Evolutionary conservation across 192 early-diverging fungal species (phyloP).

Genomic region (Fimicolochytrium jonesii): DNA sequence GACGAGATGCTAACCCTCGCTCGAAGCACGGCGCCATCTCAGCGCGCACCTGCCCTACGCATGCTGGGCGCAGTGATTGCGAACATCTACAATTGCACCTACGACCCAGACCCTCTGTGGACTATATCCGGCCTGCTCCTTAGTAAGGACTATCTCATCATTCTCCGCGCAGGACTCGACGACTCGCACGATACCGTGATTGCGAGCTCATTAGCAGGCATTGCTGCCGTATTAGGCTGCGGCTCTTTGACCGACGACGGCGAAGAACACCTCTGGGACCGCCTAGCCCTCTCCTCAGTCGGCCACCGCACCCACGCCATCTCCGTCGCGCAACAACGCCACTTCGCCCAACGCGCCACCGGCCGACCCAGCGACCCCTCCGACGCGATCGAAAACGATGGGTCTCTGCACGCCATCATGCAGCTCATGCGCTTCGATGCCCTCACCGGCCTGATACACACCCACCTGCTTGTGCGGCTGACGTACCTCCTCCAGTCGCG

Average conservation of each 20-base stretch:
- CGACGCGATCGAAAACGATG: slow-evolving; percentile 37
- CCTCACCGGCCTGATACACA: slow-evolving; percentile 54
- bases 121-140: slow-evolving; percentile 27
- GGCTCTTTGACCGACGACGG: slow-evolving; percentile 7
- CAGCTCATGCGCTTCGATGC: slow-evolving; percentile 40
- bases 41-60: slow-evolving; percentile 66
- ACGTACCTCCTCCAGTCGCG: slow-evolving; percentile 49
- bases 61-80: slow-evolving; percentile 45
- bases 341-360: slow-evolving; percentile 28
- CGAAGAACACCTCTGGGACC: slow-evolving; percentile 41
- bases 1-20: slow-evolving; percentile 76
- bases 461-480: slow-evolving; percentile 55
- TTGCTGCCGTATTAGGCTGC: slow-evolving; percentile 37
- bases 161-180: slow-evolving; percentile 64
- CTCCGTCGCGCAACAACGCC: slow-evolving; percentile 18
- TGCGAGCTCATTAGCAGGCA: slow-evolving; percentile 42
- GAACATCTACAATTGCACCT: slow-evolving; percentile 25
- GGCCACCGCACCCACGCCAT: slow-evolving; percentile 24
- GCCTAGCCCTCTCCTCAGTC: slow-evolving; percentile 29
- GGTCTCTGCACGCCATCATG: slow-evolving; percentile 36
- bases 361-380: neutral
- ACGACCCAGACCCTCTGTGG: neutral
- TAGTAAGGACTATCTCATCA: slow-evolving; percentile 40
- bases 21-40: slow-evolving; percentile 75
- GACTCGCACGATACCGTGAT: slow-evolving; percentile 59